A percentile compares a stretch with the other conserved stretches of the same genome.
Evolutionary conservation across 2,329 filamentous ascomycete genomes (phyloP).

Genomic region (Ustulina deusta): DNA sequence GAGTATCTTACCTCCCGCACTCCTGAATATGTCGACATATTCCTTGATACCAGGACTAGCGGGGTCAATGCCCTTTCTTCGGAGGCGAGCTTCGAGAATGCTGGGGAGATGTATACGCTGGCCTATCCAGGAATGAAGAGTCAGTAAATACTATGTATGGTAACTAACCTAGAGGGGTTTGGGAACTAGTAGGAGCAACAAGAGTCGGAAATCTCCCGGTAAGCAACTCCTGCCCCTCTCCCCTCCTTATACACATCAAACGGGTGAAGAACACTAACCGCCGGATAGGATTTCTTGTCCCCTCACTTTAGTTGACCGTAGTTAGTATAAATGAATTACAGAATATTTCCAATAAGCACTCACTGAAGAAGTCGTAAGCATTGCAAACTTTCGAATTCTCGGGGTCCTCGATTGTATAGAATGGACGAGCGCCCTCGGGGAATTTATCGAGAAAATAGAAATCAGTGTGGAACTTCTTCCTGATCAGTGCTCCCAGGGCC

Average conservation of each 20-base stretch:
- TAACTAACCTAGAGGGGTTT: too few species aligned
- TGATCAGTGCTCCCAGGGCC: constrained; percentile 86
- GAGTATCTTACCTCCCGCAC: constrained; percentile 66
- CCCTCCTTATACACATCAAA: background rate
- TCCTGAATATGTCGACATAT: constrained; percentile 84
- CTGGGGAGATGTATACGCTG: constrained; percentile 88
- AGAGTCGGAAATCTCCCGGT: background rate
- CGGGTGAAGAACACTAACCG: background rate
- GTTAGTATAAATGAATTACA: constrained; percentile 1
- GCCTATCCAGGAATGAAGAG: constrained; percentile 58
- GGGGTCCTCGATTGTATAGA: constrained; percentile 82
- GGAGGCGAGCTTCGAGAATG: constrained; percentile 82
- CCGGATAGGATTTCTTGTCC: constrained; percentile 94
- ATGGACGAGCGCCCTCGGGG: constrained; percentile 86
- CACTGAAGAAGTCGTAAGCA: constrained; percentile 76
- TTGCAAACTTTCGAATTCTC: constrained; percentile 61
- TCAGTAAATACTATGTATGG: background rate
- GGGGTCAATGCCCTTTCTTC: constrained; percentile 83
- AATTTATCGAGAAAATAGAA: constrained; percentile 99
- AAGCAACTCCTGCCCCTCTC: background rate
- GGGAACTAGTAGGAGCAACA: too few species aligned
- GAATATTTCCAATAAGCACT: background rate
- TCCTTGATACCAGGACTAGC: constrained; percentile 81
- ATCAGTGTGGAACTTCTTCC: constrained; percentile 91
- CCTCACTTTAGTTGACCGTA: constrained; percentile 61